A percentile compares a stretch with the other conserved stretches of the same genome.
Conservation (phyloP, 2,329 filamentous ascomycete species). For the Hawksworthiomyces lignivorus region DNA sequence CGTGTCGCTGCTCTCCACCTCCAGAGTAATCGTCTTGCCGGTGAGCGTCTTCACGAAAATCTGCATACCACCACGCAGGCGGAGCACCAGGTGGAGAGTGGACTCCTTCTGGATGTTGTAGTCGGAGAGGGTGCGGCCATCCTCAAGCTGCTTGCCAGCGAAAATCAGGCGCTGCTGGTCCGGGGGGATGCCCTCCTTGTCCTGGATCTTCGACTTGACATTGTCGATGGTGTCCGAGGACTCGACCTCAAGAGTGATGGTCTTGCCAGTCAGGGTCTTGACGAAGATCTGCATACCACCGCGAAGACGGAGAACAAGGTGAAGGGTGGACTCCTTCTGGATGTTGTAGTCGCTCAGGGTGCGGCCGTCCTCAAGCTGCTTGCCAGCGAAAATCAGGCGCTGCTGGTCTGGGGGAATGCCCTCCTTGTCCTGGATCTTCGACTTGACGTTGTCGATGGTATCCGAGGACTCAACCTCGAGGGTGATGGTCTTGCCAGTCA, state of each 20-base stretch:
- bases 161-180: constrained; percentile 97
- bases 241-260: constrained; percentile 85
- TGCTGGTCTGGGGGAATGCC: constrained; percentile 86
- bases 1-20: constrained; percentile 82
- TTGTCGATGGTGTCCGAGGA: constrained; percentile 91
- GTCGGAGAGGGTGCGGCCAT: constrained; percentile 81
- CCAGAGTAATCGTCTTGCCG: constrained; percentile 89
- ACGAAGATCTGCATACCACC: constrained; percentile 66
- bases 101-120: constrained; percentile 97
- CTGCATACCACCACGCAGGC: constrained; percentile 84
- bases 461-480: constrained; percentile 78
- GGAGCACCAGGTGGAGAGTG: constrained; percentile 77
- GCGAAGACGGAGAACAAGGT: constrained; percentile 66
- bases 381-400: constrained; percentile 73
- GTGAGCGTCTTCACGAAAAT: constrained; percentile 84
- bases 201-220: constrained; percentile 94
- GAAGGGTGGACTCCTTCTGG: constrained; percentile 60
- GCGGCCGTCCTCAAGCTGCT: constrained; percentile 42
- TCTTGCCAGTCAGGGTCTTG: constrained; percentile 87
- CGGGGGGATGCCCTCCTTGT: constrained; percentile 94
- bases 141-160: constrained; percentile 92
- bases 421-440: constrained; percentile 87
- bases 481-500: constrained; percentile 87
- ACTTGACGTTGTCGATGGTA: constrained; percentile 89
- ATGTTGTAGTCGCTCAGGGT: constrained; percentile 85